Percentiles rank a stretch among this genome's conserved stretches.
Evolutionary conservation across 1,284 basidiomycete species (phyloP).

Genomic region (Rhodotorula mucilaginosa): DNA sequence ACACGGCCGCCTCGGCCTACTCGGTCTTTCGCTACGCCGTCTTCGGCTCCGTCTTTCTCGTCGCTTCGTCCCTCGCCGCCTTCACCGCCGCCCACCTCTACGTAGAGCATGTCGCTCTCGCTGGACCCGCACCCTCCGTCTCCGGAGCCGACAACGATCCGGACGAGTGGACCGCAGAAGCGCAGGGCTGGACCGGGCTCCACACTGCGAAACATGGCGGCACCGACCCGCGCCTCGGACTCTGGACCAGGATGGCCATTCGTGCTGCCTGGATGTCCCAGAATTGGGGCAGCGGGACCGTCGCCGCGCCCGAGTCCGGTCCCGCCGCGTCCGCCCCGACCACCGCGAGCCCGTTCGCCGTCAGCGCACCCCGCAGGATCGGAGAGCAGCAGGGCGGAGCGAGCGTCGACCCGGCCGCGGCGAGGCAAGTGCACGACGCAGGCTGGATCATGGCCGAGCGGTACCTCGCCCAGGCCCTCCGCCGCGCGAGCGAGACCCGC

Average conservation of each 20-base stretch:
- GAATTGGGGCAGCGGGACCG: conserved; percentile 34
- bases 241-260: conserved; percentile 37
- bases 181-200: conserved; percentile 41
- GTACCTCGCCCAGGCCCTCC: conserved; percentile 41
- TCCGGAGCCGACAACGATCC: conserved; percentile 6
- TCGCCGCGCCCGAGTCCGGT: conserved; percentile 8
- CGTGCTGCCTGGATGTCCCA: conserved; percentile 44
- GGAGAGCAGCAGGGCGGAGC: conserved; percentile 15
- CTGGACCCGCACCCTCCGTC: conserved; percentile 10
- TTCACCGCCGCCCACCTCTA: conserved; percentile 41
- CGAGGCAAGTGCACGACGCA: conserved; percentile 34
- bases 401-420: not conserved
- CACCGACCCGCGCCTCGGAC: conserved; percentile 42
- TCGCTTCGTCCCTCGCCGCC: conserved; percentile 18
- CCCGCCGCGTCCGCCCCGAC: not conserved
- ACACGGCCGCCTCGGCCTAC: conserved; percentile 37
- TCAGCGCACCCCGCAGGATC: not conserved
- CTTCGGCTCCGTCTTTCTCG: conserved; percentile 37
- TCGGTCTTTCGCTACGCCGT: conserved; percentile 42
- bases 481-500: conserved; percentile 17
- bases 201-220: conserved; percentile 38
- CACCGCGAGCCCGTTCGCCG: not conserved
- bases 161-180: conserved; percentile 39
- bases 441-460: conserved; percentile 42
- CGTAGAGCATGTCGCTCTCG: conserved; percentile 41